Evolutionary conservation across 2,329 filamentous ascomycete genomes (phyloP).

Genomic region (Thielaviopsis cerberus): DNA sequence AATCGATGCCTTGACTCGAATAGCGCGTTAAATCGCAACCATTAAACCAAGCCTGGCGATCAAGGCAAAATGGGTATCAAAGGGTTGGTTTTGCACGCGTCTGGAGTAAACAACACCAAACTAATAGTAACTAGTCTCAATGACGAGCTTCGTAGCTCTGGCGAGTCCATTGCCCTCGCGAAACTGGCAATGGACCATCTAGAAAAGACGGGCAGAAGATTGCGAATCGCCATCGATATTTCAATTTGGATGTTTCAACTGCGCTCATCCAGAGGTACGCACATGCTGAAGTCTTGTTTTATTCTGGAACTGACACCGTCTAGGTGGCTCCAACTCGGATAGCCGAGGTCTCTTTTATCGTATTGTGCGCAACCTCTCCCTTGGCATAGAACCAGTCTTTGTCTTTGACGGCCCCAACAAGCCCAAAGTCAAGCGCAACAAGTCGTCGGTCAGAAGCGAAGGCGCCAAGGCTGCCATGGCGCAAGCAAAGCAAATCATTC

Average conservation of each 20-base stretch:
- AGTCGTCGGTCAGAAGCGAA: slow-evolving; percentile 40
- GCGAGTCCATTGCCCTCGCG: slow-evolving; percentile 60
- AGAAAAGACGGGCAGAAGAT: slow-evolving; percentile 47
- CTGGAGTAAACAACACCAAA: slow-evolving; percentile 1
- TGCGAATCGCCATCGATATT: slow-evolving; percentile 81
- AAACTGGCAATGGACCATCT: slow-evolving; percentile 67
- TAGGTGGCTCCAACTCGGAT: slow-evolving; percentile 72
- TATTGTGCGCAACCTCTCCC: slow-evolving; percentile 54
- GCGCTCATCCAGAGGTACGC: slow-evolving; percentile 54
- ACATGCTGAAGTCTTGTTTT: slow-evolving; percentile 3
- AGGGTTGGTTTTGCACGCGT: slow-evolving; percentile 26
- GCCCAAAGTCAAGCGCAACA: slow-evolving; percentile 75
- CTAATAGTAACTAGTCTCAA: slow-evolving; percentile 41
- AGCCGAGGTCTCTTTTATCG: slow-evolving; percentile 86
- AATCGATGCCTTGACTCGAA: neutral
- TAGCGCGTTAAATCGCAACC: neutral
- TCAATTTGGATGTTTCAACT: slow-evolving; percentile 96
- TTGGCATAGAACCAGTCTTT: slow-evolving; percentile 73
- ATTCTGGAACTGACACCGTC: neutral
- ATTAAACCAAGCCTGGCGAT: neutral
- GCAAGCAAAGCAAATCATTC: slow-evolving; percentile 66
- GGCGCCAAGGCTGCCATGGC: slow-evolving; percentile 50
- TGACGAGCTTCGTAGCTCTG: slow-evolving; percentile 62
- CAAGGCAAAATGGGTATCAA: slow-evolving; percentile 42
- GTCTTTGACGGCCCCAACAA: slow-evolving; percentile 80